Evolutionary conservation across 148 eudicot species (phyloP).

Genomic region (Cornus suecica): DNA sequence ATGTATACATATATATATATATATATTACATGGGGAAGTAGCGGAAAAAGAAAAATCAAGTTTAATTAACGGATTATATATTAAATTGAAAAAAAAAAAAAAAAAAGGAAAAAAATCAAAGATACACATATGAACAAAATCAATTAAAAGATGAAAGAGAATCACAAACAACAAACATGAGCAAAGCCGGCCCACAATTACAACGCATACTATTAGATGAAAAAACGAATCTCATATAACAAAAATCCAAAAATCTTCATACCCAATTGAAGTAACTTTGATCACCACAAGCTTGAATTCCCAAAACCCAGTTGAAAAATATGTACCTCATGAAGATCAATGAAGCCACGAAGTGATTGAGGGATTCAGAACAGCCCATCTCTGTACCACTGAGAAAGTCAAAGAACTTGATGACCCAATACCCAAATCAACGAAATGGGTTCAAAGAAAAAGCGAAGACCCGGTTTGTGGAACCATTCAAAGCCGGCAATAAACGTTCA

Average conservation of each 20-base stretch:
- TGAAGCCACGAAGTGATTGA: neutral
- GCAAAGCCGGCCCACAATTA: neutral
- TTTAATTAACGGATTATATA: neutral
- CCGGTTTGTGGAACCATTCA: neutral
- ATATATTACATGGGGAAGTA: too few species aligned
- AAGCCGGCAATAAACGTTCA: constrained; percentile 1
- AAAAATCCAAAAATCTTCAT: neutral
- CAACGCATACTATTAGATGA: neutral
- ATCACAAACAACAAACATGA: neutral
- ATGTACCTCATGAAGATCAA: constrained; percentile 1
- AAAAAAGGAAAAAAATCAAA: neutral
- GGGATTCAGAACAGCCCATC: neutral
- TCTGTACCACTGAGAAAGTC: neutral
- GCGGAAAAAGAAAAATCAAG: too few species aligned
- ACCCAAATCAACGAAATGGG: neutral
- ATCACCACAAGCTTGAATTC: neutral
- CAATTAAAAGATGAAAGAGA: constrained; percentile 1
- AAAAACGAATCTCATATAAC: neutral
- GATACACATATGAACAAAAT: neutral
- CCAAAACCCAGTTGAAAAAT: neutral
- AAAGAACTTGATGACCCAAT: constrained; percentile 1
- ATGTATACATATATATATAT: too few species aligned
- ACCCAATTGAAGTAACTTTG: neutral
- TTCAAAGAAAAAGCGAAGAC: neutral
- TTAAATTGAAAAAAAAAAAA: too few species aligned